These are phyloP conservation scores for Umbilicaria muhlenbergii DNA, from an alignment of 495 filamentous ascomycete genomes.

Conservation along the genomic window DNA sequence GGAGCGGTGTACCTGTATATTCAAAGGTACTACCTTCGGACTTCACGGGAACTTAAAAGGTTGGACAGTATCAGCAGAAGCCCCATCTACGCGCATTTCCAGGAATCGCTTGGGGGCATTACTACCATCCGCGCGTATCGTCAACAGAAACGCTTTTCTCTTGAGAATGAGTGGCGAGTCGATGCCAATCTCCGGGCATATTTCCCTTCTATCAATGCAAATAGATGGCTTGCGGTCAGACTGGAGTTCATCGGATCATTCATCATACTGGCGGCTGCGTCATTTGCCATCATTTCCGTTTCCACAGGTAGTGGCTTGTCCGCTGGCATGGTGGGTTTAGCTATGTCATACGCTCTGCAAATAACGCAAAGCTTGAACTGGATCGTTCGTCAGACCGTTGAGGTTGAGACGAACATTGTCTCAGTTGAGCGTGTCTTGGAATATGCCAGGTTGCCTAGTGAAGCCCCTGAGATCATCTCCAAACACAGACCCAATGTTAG, in stretches of 20 bases:
- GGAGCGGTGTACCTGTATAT: constrained; percentile 76
- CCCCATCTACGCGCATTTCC: constrained; percentile 97
- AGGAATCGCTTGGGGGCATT: constrained; percentile 88
- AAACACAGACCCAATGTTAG: constrained; percentile 71
- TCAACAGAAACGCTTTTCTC: constrained; percentile 70
- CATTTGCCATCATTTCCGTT: constrained; percentile 70
- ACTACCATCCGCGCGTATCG: constrained; percentile 95
- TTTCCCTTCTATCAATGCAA: constrained; percentile 91
- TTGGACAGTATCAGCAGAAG: constrained; percentile 89
- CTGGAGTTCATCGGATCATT: constrained; percentile 93
- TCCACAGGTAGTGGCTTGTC: constrained; percentile 49
- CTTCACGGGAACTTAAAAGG: constrained; percentile 90
- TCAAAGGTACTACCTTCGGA: constrained; percentile 92
- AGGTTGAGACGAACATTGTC: constrained; percentile 98
- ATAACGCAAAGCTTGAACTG: constrained; percentile 98
- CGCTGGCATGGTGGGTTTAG: constrained; percentile 73
- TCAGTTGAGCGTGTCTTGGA: constrained; percentile 96
- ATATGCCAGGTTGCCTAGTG: constrained; percentile 84
- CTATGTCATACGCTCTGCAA: constrained; percentile 93
- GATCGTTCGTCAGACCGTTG: constrained; percentile 98
- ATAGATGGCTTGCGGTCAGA: constrained; percentile 90
- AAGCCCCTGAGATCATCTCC: constrained; percentile 88
- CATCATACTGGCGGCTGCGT: constrained; percentile 78
- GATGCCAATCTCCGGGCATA: constrained; percentile 92
- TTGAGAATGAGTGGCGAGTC: constrained; percentile 96